Percentiles rank a stretch among this genome's conserved stretches.
Evolutionary conservation across 116 monocot species (phyloP).

Genomic region (Papilionanthe hybrid): DNA sequence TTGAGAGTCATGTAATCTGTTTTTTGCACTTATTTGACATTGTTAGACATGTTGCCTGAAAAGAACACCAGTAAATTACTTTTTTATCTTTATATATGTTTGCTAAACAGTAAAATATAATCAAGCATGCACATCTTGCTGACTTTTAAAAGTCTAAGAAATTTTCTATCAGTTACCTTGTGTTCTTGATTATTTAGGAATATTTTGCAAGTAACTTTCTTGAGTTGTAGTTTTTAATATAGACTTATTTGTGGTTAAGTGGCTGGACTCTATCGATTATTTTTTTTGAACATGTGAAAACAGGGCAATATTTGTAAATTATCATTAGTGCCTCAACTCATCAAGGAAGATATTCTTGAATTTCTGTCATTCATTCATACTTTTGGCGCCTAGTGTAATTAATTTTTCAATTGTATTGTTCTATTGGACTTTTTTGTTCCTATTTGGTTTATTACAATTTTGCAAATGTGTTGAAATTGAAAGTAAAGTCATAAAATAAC

Average conservation of each 20-base stretch:
- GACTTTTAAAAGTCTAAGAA: neutral
- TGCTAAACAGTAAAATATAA: neutral
- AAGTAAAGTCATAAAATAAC: neutral
- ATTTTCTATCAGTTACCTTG: neutral
- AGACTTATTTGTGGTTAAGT: neutral
- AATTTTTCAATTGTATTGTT: neutral
- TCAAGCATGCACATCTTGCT: neutral
- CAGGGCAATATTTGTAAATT: neutral
- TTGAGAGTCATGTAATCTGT: neutral
- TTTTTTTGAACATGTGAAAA: neutral
- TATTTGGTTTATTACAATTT: neutral
- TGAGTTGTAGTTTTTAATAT: neutral
- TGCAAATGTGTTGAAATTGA: neutral
- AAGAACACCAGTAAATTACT: neutral
- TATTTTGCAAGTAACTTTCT: neutral
- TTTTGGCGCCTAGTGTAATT: neutral
- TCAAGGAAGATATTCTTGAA: neutral
- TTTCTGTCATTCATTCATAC: neutral
- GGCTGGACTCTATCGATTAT: neutral
- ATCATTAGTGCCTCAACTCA: neutral
- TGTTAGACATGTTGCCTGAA: neutral
- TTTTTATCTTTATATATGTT: neutral
- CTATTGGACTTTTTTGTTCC: neutral
- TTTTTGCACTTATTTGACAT: neutral
- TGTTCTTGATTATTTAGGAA: neutral